Conservation (phyloP, 2,329 filamentous ascomycete genomes). For the Fusarium pilosicola region DNA sequence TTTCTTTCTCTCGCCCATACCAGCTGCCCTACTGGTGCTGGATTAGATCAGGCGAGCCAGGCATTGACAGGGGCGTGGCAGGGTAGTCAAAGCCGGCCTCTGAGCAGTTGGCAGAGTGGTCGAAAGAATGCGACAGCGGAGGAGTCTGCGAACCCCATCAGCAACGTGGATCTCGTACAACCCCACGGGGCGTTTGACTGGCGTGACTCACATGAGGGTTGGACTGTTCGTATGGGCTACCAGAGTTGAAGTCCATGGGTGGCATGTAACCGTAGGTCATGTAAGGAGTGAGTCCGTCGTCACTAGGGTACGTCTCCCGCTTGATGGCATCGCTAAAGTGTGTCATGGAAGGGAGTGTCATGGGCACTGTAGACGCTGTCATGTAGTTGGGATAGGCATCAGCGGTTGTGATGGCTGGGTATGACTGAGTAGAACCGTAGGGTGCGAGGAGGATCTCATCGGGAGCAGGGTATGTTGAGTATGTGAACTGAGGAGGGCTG, state of each 20-base stretch:
- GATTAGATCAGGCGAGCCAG: slow-evolving; percentile 69
- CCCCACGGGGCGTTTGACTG: slow-evolving; percentile 52
- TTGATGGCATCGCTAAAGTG: slow-evolving; percentile 74
- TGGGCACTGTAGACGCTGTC: slow-evolving; percentile 61
- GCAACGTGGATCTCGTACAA: slow-evolving; percentile 56
- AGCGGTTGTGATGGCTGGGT: slow-evolving; percentile 61
- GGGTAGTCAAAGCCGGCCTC: slow-evolving; percentile 73
- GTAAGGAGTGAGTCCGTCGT: slow-evolving; percentile 71
- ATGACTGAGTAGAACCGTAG: slow-evolving; percentile 64
- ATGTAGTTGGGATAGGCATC: slow-evolving; percentile 68
- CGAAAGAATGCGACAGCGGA: slow-evolving; percentile 78
- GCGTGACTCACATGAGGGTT: slow-evolving; percentile 78
- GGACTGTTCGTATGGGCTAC: slow-evolving; percentile 72
- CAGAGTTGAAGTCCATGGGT: slow-evolving; percentile 69
- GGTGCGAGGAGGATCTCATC: slow-evolving; percentile 71
- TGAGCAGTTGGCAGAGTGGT: slow-evolving; percentile 72
- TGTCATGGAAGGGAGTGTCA: slow-evolving; percentile 72
- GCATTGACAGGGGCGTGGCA: slow-evolving; percentile 78
- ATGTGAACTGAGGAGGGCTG: slow-evolving; percentile 75
- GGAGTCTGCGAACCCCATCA: slow-evolving; percentile 73
- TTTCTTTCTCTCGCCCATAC: slow-evolving; percentile 1
- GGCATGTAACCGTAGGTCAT: slow-evolving; percentile 74
- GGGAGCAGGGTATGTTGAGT: slow-evolving; percentile 73
- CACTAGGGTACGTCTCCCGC: slow-evolving; percentile 68
- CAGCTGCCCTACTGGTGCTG: slow-evolving; percentile 31